Evolutionary conservation across 768 basidiomycete genomes (phyloP), one percentile per base, ranked within the genome.

Genomic region (Cantharellus cinnabarinus): DNA sequence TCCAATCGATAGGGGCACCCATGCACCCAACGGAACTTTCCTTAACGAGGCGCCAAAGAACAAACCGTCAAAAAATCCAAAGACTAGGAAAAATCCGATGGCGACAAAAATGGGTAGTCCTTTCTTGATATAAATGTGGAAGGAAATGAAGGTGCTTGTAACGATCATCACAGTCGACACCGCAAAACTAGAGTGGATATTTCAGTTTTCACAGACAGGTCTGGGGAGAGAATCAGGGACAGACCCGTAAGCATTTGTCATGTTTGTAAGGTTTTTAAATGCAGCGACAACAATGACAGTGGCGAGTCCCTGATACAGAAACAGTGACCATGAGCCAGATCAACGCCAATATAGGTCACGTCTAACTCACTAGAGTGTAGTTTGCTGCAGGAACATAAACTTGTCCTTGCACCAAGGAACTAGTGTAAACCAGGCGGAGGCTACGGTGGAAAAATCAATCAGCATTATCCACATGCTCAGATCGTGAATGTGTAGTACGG

Each of bases 11-110:
- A 84, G 71, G 1, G 82, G 79, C 4, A 82, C 80, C 79, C 81
- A 84, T 2, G 80, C 82, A n/a, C 82, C 81, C 20, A 73, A 68
- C 0, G 81, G 81, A 3, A 82, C 72, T 66, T 83, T 81, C 64
- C 73, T 77, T 60, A 82, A 64, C 0, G 79, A 68, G 0, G 81
- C 78, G 34, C 80, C 81, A 77, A 79, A 82, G 70, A 84, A 84
- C 14, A 81, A 69, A 14, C 52, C 80, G 66, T 83, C 82, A 56
- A 83, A 70, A 70, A 83, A 83, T 4, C 80, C 81, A 55, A 77
- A 82, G 35, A 59, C 58, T 37, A 70, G 4, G 60, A 67, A 66
- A 58, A 70, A 71, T 14, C 54, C 62, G 3, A 68, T 38, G 4
- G 65, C 64, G 7, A 70, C 44, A 44, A 64, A 3, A 63, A 61